Percentiles rank a stretch among this genome's conserved stretches.
phyloP scores from a whole-genome alignment of 805 yeast genomes.

The Peterozyma toletana region DNA sequence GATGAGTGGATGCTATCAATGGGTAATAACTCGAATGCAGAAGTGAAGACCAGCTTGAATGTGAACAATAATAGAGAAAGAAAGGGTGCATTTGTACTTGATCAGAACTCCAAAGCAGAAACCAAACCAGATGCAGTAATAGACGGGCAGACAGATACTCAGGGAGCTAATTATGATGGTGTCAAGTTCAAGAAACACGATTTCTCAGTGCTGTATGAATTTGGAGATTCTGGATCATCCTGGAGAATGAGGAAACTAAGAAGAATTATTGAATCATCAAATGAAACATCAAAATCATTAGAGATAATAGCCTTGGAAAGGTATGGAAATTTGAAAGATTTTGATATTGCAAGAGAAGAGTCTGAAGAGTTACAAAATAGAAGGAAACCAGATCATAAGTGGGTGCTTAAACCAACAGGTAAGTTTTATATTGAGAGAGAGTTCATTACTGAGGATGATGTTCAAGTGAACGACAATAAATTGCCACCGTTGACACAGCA shows the following conservation, averaged over 20 bases:
- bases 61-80: background rate
- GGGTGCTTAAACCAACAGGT: slow-evolving; percentile 19
- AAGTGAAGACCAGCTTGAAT: background rate
- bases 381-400: slow-evolving; percentile 3
- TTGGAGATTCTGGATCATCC: slow-evolving; percentile 29
- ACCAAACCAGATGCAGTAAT: background rate
- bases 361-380: slow-evolving; percentile 20
- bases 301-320: slow-evolving; percentile 21
- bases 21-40: background rate
- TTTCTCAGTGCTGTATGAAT: slow-evolving; percentile 20
- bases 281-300: slow-evolving; percentile 9
- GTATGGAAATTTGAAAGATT: slow-evolving; percentile 19
- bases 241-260: slow-evolving; percentile 30
- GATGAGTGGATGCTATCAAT: slow-evolving; percentile 5
- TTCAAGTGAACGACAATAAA: background rate
- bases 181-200: background rate
- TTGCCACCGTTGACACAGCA: slow-evolving; percentile 1
- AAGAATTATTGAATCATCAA: slow-evolving; percentile 15
- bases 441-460: slow-evolving; percentile 5
- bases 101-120: background rate
- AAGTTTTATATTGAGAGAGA: slow-evolving; percentile 14
- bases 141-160: background rate
- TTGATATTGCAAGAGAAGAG: slow-evolving; percentile 26
- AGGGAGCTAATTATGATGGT: background rate
- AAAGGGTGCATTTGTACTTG: background rate